Conservation (phyloP, 73 alveolate species). For the Diophrys sp. region DNA sequence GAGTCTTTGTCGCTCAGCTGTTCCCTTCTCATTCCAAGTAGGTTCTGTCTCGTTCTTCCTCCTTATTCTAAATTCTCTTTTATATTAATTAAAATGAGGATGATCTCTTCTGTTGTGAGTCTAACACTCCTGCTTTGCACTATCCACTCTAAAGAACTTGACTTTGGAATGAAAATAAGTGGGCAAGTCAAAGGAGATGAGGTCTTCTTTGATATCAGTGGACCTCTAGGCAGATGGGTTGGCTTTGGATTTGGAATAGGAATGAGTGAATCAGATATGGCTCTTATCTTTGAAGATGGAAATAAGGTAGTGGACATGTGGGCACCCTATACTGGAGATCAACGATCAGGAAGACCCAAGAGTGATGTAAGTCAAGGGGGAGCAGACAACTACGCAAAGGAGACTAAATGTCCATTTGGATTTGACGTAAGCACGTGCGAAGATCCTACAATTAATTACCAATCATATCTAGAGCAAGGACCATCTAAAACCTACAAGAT, state of each 20-base stretch:
- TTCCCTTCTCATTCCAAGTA: too few relatives aligned
- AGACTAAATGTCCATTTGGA: not conserved
- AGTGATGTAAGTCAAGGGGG: not conserved
- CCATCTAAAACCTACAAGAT: not conserved
- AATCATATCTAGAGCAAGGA: not conserved
- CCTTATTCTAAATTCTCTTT: too few relatives aligned
- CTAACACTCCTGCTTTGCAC: too few relatives aligned
- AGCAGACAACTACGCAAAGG: not conserved
- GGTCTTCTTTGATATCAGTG: not conserved
- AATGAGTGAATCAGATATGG: not conserved
- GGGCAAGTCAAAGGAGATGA: not conserved
- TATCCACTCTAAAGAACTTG: not conserved
- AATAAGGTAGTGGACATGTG: not conserved
- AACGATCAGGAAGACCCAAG: not conserved
- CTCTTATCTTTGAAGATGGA: not conserved
- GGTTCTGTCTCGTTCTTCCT: too few relatives aligned
- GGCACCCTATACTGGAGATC: too few relatives aligned
- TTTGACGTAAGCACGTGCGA: not conserved
- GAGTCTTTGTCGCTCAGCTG: too few relatives aligned
- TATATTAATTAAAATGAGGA: too few relatives aligned
- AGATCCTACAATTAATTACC: not conserved
- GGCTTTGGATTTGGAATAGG: constrained; percentile 4
- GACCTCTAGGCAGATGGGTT: constrained; percentile 1
- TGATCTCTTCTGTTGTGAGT: too few relatives aligned
- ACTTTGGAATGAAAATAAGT: not conserved